phyloP scores from a whole-genome alignment of 1,139 yeast species.

The Protomyces inundatus region DNA sequence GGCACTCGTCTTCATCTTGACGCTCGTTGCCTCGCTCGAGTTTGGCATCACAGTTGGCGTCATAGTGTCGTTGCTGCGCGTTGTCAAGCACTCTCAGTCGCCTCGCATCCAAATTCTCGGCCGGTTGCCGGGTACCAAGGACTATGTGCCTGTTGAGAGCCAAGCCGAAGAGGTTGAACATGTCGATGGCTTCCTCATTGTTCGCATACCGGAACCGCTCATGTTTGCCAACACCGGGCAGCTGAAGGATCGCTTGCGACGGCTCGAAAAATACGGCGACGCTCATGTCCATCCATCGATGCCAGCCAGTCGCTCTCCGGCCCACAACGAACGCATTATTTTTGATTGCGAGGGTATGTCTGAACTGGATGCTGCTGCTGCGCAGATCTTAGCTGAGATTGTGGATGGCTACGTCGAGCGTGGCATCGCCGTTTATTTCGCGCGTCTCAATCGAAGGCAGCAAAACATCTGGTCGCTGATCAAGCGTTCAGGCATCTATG shows the following conservation, averaged over 20 bases:
- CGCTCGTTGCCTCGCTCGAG: slow-evolving; percentile 78
- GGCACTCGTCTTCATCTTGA: slow-evolving; percentile 61
- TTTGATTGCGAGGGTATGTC: slow-evolving; percentile 25
- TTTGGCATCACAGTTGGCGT: slow-evolving; percentile 86
- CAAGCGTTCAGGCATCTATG: slow-evolving; percentile 11
- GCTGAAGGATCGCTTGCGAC: slow-evolving; percentile 61
- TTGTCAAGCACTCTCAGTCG: slow-evolving; percentile 75
- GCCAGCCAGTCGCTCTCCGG: slow-evolving; percentile 24
- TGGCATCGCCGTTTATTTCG: slow-evolving; percentile 19
- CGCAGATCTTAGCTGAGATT: slow-evolving; percentile 19
- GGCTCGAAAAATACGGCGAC: slow-evolving; percentile 83
- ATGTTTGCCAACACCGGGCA: slow-evolving; percentile 90
- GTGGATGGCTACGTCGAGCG: slow-evolving; percentile 17
- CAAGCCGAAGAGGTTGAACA: slow-evolving; percentile 51
- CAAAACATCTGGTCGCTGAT: slow-evolving; percentile 3
- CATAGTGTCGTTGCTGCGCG: slow-evolving; percentile 69
- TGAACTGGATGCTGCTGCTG: slow-evolving; percentile 22
- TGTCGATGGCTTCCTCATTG: slow-evolving; percentile 76
- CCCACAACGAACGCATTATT: slow-evolving; percentile 19
- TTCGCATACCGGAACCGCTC: slow-evolving; percentile 85
- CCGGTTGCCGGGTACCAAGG: slow-evolving; percentile 69
- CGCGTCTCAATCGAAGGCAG: slow-evolving; percentile 7
- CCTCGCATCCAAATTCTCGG: slow-evolving; percentile 89
- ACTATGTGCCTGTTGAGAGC: slow-evolving; percentile 37
- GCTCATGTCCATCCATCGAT: slow-evolving; percentile 64